These are phyloP conservation scores for Termitomyces sp. DNA, from an alignment of 768 basidiomycete genomes.

Conservation along the genomic window DNA sequence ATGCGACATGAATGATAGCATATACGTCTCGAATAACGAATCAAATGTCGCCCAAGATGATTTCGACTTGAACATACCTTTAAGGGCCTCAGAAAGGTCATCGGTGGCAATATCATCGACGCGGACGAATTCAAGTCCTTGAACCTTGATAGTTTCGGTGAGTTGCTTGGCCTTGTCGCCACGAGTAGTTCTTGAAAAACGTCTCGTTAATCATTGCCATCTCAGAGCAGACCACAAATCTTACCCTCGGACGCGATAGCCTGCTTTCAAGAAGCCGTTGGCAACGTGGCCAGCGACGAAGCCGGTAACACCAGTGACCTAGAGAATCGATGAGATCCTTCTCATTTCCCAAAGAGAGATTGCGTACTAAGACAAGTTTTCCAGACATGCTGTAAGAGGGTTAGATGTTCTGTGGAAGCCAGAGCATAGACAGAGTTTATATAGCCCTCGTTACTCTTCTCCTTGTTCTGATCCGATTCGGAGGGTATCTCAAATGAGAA, in stretches of 20 bases:
- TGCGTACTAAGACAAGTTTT: conserved; percentile 15
- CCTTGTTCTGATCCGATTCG: not conserved
- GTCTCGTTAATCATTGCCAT: not conserved
- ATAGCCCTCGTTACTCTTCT: conserved; percentile 1
- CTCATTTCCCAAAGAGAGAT: not conserved
- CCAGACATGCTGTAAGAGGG: conserved; percentile 12
- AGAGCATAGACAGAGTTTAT: conserved; percentile 1
- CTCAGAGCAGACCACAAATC: not conserved
- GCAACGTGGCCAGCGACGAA: conserved; percentile 35
- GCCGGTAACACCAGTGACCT: conserved; percentile 37
- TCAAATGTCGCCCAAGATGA: not conserved
- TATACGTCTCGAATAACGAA: conserved; percentile 24
- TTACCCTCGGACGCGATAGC: conserved; percentile 36
- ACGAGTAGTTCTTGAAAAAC: conserved; percentile 23
- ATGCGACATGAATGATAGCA: conserved; percentile 33
- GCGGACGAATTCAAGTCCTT: conserved; percentile 22
- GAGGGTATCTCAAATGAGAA: not conserved
- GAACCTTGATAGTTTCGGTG: conserved; percentile 17
- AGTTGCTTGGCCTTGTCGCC: conserved; percentile 22
- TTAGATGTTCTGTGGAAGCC: not conserved
- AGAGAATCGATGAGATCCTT: not conserved
- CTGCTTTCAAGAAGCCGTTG: conserved; percentile 23
- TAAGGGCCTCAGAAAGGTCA: conserved; percentile 13
- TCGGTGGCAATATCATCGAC: conserved; percentile 15
- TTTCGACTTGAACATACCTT: conserved; percentile 9